These are phyloP conservation scores for Xylaria digitata DNA, from an alignment of 2,329 filamentous ascomycete species.

Conservation along the genomic window DNA sequence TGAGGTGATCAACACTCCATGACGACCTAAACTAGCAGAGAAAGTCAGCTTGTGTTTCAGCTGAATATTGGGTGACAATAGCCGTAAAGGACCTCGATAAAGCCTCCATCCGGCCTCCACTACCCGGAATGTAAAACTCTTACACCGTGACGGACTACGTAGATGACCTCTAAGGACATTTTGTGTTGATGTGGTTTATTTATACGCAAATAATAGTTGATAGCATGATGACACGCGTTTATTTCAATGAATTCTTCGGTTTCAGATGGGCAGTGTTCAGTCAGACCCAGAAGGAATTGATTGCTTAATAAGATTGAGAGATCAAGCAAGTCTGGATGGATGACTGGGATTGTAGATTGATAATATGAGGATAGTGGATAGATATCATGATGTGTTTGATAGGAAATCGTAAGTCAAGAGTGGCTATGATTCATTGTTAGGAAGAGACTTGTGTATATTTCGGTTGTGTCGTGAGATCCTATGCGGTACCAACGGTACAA, in stretches of 20 bases:
- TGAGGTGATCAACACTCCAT: constrained; percentile 85
- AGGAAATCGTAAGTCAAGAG: background rate
- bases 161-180: constrained; percentile 78
- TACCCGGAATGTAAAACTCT: constrained; percentile 47
- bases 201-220: background rate
- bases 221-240: background rate
- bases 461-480: too few relatives aligned
- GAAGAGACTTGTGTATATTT: background rate
- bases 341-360: too few relatives aligned
- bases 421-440: background rate
- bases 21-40: constrained; percentile 83
- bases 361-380: background rate
- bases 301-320: background rate
- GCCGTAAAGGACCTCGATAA: constrained; percentile 1
- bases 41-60: constrained; percentile 41
- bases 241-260: constrained; percentile 3
- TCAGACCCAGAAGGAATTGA: too few relatives aligned
- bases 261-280: background rate
- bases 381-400: background rate
- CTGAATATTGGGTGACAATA: constrained; percentile 19
- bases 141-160: constrained; percentile 80
- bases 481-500: too few relatives aligned
- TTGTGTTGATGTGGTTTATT: constrained; percentile 5
- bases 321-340: too few relatives aligned
- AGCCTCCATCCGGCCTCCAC: constrained; percentile 4